Evolutionary conservation across 352 stramenopile species (phyloP).

Genomic region (Salisapilia sapeloensis): DNA sequence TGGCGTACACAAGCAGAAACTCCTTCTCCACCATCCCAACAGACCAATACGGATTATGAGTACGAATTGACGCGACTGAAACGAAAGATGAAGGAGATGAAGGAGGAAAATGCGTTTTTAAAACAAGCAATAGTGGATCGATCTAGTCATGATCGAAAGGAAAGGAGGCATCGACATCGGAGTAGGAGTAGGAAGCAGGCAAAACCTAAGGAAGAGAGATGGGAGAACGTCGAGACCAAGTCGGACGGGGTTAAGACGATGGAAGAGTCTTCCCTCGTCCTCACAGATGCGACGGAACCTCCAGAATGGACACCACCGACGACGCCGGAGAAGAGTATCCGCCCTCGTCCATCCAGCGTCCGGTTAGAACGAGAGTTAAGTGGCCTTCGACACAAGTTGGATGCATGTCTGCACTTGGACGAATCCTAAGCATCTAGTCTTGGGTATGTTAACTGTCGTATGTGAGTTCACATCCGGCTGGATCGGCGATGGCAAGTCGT

Average conservation of each 20-base stretch:
- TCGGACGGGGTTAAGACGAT: constrained; percentile 9
- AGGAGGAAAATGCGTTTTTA: constrained; percentile 35
- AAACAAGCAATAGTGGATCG: constrained; percentile 28
- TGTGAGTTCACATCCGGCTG: too few relatives aligned
- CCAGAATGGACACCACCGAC: constrained; percentile 24
- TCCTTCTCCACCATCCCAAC: constrained; percentile 15
- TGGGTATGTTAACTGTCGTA: too few relatives aligned
- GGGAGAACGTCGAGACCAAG: background rate
- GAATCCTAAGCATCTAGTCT: background rate
- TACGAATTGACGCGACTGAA: constrained; percentile 15
- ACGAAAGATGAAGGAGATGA: constrained; percentile 30
- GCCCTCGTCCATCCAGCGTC: constrained; percentile 7
- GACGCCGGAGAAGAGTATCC: constrained; percentile 9
- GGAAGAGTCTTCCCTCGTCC: constrained; percentile 11
- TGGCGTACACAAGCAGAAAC: constrained; percentile 29
- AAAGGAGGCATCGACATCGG: background rate
- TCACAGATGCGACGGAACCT: constrained; percentile 28
- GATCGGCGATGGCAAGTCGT: too few relatives aligned
- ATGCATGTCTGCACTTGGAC: constrained; percentile 23
- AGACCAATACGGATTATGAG: constrained; percentile 21
- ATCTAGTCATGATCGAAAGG: too few relatives aligned
- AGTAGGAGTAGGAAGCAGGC: constrained; percentile 3
- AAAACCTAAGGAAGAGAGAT: background rate
- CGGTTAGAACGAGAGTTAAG: constrained; percentile 35
- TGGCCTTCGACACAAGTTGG: constrained; percentile 29